Conservation (phyloP, 2,329 filamentous ascomycete genomes). For the Canariomyces notabilis region DNA sequence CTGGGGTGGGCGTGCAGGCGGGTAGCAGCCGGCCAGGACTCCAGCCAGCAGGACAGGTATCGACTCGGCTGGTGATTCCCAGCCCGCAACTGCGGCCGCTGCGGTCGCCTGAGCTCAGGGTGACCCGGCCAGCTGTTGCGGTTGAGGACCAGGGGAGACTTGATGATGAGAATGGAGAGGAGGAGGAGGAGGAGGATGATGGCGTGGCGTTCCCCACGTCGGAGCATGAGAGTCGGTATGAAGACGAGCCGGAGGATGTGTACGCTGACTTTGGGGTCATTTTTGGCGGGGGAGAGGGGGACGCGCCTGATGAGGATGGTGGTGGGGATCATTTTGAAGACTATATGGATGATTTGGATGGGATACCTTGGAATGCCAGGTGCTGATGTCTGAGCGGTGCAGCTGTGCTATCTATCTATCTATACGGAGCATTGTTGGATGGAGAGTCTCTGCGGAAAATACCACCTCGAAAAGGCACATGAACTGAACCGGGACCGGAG, state of each 20-base stretch:
- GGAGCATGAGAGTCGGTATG: conserved; percentile 42
- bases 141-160: conserved; percentile 27
- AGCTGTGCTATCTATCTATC: background rate
- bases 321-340: conserved; percentile 43
- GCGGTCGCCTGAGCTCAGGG: conserved; percentile 32
- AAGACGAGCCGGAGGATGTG: conserved; percentile 45
- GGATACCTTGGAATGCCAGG: conserved; percentile 43
- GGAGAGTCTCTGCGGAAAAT: background rate
- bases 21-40: background rate
- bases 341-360: conserved; percentile 52
- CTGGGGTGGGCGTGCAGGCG: background rate
- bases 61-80: conserved; percentile 15
- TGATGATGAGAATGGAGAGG: conserved; percentile 38
- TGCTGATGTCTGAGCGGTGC: conserved; percentile 14
- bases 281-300: conserved; percentile 36
- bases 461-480: no score
- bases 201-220: conserved; percentile 43
- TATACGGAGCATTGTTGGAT: background rate
- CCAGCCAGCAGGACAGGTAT: conserved; percentile 9
- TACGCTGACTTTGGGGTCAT: conserved; percentile 52
- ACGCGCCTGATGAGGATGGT: conserved; percentile 30
- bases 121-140: conserved; percentile 13
- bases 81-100: conserved; percentile 24
- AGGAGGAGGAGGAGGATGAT: conserved; percentile 40
- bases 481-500: no score